phyloP scores from a whole-genome alignment of 148 eudicot species.

The Rheum nobile region DNA sequence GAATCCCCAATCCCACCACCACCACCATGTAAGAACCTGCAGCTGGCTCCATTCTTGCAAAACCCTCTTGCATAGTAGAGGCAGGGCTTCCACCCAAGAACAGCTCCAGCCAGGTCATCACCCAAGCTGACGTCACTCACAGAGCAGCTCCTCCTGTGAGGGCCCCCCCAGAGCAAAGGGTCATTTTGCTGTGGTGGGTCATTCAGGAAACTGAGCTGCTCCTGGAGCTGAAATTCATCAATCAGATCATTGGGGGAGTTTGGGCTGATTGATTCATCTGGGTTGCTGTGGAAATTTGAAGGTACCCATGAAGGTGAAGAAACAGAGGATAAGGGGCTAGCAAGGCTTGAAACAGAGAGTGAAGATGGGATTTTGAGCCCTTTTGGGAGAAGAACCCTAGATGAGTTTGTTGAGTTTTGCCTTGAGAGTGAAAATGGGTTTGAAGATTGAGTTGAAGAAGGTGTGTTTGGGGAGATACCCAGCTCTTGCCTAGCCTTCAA shows the following conservation, averaged over 20 bases:
- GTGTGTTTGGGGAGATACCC: constrained; percentile 24
- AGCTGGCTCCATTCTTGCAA: constrained; percentile 73
- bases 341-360: constrained; percentile 21
- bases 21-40: constrained; percentile 47
- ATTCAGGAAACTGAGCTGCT: constrained; percentile 57
- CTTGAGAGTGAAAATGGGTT: constrained; percentile 24
- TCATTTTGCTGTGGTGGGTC: constrained; percentile 9
- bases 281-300: constrained; percentile 14
- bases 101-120: constrained; percentile 34
- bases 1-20: constrained; percentile 12
- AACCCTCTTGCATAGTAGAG: constrained; percentile 73
- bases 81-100: constrained; percentile 78
- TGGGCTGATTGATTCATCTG: constrained; percentile 18
- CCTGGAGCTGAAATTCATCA: constrained; percentile 67
- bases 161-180: neutral
- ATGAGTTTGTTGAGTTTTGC: constrained; percentile 18
- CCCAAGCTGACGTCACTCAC: constrained; percentile 52
- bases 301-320: constrained; percentile 7
- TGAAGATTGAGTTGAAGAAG: constrained; percentile 32
- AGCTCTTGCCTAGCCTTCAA: constrained; percentile 18
- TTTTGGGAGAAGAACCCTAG: constrained; percentile 10
- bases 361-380: constrained; percentile 34
- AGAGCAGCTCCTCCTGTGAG: constrained; percentile 67
- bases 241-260: constrained; percentile 21
- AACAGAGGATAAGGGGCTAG: constrained; percentile 13